These are phyloP conservation scores for Chytridiales sp. DNA, from an alignment of 371 early-diverging fungal genomes.

Conservation along the genomic window DNA sequence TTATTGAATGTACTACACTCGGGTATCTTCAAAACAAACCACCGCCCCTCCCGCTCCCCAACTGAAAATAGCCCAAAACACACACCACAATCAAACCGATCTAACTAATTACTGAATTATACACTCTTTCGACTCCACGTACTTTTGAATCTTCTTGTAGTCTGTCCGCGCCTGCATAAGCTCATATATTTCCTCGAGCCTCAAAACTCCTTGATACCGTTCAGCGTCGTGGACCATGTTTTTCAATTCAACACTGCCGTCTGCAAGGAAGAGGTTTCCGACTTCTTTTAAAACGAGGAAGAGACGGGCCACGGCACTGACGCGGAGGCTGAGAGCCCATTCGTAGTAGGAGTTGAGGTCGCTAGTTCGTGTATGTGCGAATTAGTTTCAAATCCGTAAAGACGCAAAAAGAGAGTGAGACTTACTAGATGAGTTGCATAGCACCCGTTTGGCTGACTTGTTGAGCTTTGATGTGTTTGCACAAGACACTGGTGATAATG, in stretches of 20 bases:
- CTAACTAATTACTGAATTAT: conserved; percentile 40
- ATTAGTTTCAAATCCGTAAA: conserved; percentile 11
- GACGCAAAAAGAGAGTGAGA: not conserved
- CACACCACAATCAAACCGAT: no score
- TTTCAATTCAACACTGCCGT: conserved; percentile 76
- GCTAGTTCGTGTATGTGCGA: conserved; percentile 48
- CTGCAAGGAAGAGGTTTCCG: conserved; percentile 87
- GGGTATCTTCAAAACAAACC: no score
- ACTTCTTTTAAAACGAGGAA: conserved; percentile 88
- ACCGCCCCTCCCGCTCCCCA: no score
- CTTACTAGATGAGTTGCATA: conserved; percentile 71
- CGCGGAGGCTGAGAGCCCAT: conserved; percentile 65
- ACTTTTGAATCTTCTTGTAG: conserved; percentile 78
- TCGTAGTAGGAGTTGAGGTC: conserved; percentile 83
- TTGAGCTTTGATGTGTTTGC: conserved; percentile 77
- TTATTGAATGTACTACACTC: no score
- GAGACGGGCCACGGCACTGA: conserved; percentile 70
- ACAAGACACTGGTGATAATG: conserved; percentile 49
- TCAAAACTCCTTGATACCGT: conserved; percentile 80
- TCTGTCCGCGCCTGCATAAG: conserved; percentile 85
- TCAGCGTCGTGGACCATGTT: conserved; percentile 80
- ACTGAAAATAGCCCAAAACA: no score
- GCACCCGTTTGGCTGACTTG: conserved; percentile 79
- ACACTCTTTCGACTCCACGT: conserved; percentile 75
- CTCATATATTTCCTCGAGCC: conserved; percentile 89